phyloP scores from a whole-genome alignment of 495 filamentous ascomycete genomes.

The Apodospora peruviana region DNA sequence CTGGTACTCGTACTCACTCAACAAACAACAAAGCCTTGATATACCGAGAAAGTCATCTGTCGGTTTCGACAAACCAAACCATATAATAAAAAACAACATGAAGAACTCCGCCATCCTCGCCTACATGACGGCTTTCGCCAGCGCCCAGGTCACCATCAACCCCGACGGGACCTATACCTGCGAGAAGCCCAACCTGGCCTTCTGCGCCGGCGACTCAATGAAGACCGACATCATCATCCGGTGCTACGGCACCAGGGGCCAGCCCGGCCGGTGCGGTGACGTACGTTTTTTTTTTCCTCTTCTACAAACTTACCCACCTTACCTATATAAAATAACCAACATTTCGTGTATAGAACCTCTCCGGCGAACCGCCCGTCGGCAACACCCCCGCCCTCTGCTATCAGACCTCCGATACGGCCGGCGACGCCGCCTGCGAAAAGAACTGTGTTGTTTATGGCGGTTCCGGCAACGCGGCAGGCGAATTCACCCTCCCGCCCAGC shows the following conservation, averaged over 20 bases:
- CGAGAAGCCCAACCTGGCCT: constrained; percentile 17
- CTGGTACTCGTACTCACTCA: too few relatives aligned
- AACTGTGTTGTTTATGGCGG: constrained; percentile 32
- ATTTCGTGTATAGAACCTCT: constrained; percentile 29
- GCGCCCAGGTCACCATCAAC: constrained; percentile 16
- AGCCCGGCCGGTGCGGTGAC: constrained; percentile 19
- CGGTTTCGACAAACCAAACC: too few relatives aligned
- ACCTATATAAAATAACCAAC: too few relatives aligned
- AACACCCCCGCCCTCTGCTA: constrained; percentile 18
- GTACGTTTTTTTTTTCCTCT: constrained; percentile 6
- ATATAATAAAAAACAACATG: constrained; percentile 15
- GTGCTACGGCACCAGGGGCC: constrained; percentile 17
- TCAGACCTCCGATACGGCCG: constrained; percentile 12
- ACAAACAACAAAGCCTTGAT: too few relatives aligned
- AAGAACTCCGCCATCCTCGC: constrained; percentile 22
- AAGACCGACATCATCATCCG: constrained; percentile 30
- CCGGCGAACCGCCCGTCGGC: constrained; percentile 23
- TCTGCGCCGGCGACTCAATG: constrained; percentile 25
- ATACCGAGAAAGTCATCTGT: too few relatives aligned
- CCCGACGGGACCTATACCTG: constrained; percentile 16
- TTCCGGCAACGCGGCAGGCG: constrained; percentile 1
- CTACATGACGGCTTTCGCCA: constrained; percentile 17
- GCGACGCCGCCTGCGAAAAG: constrained; percentile 31
- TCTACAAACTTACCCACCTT: background rate
- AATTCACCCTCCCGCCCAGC: constrained; percentile 19